Percentiles rank a stretch among this genome's conserved stretches.
Evolutionary conservation across 139 green algal genomes (phyloP).

Genomic region (Chlorella vulgaris): DNA sequence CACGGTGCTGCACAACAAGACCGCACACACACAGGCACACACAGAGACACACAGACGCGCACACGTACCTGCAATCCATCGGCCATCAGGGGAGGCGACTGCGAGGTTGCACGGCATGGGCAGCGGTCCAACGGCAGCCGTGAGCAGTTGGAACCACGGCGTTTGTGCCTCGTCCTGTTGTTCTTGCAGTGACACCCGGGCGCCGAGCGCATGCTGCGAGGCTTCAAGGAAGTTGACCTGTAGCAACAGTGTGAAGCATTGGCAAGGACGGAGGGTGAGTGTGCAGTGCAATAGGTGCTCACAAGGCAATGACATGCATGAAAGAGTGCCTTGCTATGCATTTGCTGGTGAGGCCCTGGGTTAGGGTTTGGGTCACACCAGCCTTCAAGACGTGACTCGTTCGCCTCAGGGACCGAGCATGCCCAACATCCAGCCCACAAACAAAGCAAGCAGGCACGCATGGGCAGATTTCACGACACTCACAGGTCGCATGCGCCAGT

Average conservation of each 20-base stretch:
- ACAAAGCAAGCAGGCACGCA: background rate
- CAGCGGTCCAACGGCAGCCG: constrained; percentile 35
- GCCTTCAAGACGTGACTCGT: background rate
- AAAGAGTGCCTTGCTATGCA: background rate
- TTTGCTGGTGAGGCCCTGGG: background rate
- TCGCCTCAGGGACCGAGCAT: no score
- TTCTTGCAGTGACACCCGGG: background rate
- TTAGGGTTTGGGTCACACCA: background rate
- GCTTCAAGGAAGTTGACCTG: constrained; percentile 18
- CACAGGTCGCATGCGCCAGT: constrained; percentile 22
- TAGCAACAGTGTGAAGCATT: background rate
- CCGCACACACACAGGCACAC: background rate
- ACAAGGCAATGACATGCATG: no score
- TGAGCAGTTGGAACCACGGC: background rate
- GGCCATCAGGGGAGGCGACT: constrained; percentile 37
- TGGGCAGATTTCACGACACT: background rate
- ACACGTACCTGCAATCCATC: constrained; percentile 23
- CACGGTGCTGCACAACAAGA: no score
- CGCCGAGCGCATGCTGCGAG: background rate
- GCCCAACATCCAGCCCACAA: background rate
- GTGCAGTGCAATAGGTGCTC: no score
- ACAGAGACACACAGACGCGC: background rate
- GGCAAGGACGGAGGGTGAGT: no score
- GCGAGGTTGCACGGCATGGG: constrained; percentile 33
- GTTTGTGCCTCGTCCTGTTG: background rate